Evolutionary conservation across 164 flowering plant genomes (phyloP), one percentile per base, ranked within the genome.

Genomic region (Stephania japonica): DNA sequence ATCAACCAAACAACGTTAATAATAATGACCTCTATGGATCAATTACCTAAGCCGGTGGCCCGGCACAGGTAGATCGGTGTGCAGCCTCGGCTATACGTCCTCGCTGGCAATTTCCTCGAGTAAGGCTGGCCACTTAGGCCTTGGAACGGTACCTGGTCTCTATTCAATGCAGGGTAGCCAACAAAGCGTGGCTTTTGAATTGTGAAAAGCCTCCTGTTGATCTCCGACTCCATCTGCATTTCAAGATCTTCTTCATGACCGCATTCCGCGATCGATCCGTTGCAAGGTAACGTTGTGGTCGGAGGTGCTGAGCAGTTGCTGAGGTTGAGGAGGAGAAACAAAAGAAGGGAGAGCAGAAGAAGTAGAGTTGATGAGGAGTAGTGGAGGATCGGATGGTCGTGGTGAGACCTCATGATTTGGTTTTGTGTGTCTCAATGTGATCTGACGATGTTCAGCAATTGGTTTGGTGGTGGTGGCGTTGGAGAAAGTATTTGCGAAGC

Each of bases 211-310:
- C 61, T 53, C 18, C 61, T 53, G 61, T n/a, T 53, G 19, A 53
- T 53, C 19, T 53, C 61, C 61, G 61, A 53, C 61, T 53, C 61
- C 61, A 53, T 53, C 61, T 53, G 19, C 61, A 53, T 53, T 53
- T 13, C 14, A 1, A 53, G 4, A 16, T 53, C 61, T 13, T 53
- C 61, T 16, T 53, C 61, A 53, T 10, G 19, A 4, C 61, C 18
- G 61, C 61, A 53, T 19, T 53, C 61, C 18, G 61, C 61, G 18
- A 62, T 9, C 8, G 65, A 43, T 7, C 71, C 71, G 25, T 69
- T 69, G 50, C 70, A 68, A 18, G 69, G 16, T 13, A 44, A 8
- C 53, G 11, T 47, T 9, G 11, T 47, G 13, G 7, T 47, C 53
- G 11, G 53, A 14, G 53, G 6, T 9, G 53, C 53, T 4, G 13